Base-by-base conservation (phyloP, 768 basidiomycete genomes). In the Saitozyma podzolica region DNA sequence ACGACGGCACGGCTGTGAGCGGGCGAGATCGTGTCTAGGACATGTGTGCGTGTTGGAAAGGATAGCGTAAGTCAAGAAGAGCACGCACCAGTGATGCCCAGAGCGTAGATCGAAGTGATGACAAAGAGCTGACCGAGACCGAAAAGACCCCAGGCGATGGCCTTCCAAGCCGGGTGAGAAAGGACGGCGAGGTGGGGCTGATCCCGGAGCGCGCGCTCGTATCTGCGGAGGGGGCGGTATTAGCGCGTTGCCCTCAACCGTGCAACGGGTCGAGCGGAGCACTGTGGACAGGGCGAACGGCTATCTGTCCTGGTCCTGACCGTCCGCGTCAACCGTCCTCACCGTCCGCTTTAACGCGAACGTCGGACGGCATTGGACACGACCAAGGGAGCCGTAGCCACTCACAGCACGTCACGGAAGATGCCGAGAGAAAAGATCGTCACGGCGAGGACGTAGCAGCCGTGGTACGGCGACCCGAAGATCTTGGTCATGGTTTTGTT, bases 401-500 rank as follows among this genome's bases (percentile, higher is more conserved):
- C 91, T 64, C 66, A 94, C 91, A 97, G 78, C 55, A 85, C 84
- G 79, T 97, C 96, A 42, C 96, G 86, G 51, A 96, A 60, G 54
- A 95, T 84, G 17, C 95, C 94, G 59, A 89, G 86, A 8, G 83
- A 84, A 78, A 98, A 94, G 63, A 97, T 99, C 73, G 87, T 80
- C 16, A 87, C 48, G 3, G 94, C 88, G 39, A 99, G 85, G 75
- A 89, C 87, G 81, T 97, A 98, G 77, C 91, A 93, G 0, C 92
- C 95, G 56, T 84, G 73, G 54, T 83, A 82, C 20, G 89, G 76
- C 65, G 90, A 89, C 10, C 89, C 86, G 61, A 93, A 89, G 11
- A 90, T 63, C 68, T 88, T 87, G 64, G 93, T 94, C 61, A 97
- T 87, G 0, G 91, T 89, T 80, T 89, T 91, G 81, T 93, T 89